These are phyloP conservation scores for Penicillium taxi DNA, from an alignment of 495 filamentous ascomycete genomes.

Conservation along the genomic window DNA sequence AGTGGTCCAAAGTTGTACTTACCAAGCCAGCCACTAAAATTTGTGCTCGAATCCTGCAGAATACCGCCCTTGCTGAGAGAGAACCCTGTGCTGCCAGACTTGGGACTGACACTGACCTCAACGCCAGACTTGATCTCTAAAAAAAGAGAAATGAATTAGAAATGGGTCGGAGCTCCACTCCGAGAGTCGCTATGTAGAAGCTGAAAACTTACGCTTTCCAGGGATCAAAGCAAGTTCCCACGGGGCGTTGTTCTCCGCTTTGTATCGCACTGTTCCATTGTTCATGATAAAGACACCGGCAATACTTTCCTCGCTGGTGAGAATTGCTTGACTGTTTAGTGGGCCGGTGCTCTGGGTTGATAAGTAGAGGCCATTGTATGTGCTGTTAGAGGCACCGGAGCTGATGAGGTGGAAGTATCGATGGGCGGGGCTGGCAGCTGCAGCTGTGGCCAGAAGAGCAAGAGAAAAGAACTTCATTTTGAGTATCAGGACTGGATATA, in stretches of 20 bases:
- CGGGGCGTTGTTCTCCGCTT: slow-evolving; percentile 7
- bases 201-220: slow-evolving; percentile 6
- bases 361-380: slow-evolving; percentile 13
- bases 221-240: slow-evolving; percentile 15
- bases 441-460: slow-evolving; percentile 13
- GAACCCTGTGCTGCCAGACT: slow-evolving; percentile 18
- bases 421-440: slow-evolving; percentile 5
- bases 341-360: slow-evolving; percentile 10
- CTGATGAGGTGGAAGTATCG: slow-evolving; percentile 17
- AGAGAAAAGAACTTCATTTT: slow-evolving; percentile 18
- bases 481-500: slow-evolving; percentile 3
- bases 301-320: slow-evolving; percentile 4
- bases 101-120: slow-evolving; percentile 20
- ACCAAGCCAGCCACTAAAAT: slow-evolving; percentile 36
- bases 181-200: too few species aligned
- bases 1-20: slow-evolving; percentile 12
- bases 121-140: slow-evolving; percentile 3
- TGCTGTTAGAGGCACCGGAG: slow-evolving; percentile 10
- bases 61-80: slow-evolving; percentile 17
- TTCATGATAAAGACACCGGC: slow-evolving; percentile 12
- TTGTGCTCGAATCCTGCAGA: slow-evolving; percentile 9
- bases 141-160: neutral
- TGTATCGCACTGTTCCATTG: slow-evolving; percentile 13
- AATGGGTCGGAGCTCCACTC: neutral
- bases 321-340: slow-evolving; percentile 16